Percentiles rank a stretch among this genome's conserved stretches.
These are phyloP conservation scores for Lomentospora prolificans DNA, from an alignment of 2,329 filamentous ascomycete genomes.

Conservation along the genomic window DNA sequence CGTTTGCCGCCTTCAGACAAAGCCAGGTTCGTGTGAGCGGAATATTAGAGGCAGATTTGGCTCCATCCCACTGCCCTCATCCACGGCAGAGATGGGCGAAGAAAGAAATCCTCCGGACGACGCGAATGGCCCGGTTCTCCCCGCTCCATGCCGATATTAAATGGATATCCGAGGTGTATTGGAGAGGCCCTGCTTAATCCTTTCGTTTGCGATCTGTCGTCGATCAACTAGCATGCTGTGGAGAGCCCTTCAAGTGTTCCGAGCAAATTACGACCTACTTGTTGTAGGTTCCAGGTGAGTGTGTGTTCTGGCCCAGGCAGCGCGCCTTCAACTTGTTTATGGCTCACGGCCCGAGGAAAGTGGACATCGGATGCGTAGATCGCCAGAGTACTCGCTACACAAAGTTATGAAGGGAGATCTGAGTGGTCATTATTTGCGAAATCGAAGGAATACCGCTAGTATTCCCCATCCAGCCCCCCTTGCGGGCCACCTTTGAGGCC, in stretches of 20 bases:
- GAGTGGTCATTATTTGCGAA: background rate
- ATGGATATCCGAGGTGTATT: background rate
- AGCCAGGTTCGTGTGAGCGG: background rate
- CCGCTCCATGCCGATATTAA: background rate
- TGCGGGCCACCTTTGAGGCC: constrained; percentile 1
- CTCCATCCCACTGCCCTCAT: background rate
- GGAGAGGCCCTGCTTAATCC: background rate
- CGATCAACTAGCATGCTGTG: no score
- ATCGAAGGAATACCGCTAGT: background rate
- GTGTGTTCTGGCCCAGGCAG: no score
- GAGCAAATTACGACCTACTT: no score
- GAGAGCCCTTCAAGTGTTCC: no score
- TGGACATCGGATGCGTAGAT: background rate
- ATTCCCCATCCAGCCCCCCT: background rate
- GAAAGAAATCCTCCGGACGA: background rate
- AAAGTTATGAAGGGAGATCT: background rate
- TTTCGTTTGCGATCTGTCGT: background rate
- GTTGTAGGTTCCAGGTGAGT: no score
- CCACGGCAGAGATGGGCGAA: background rate
- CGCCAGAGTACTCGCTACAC: background rate
- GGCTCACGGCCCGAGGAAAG: background rate
- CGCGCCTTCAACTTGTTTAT: no score
- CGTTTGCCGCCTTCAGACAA: constrained; percentile 5
- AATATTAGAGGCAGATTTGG: background rate
- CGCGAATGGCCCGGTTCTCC: background rate